A percentile compares a stretch with the other conserved stretches of the same genome.
These are phyloP conservation scores for Mycena citricolor DNA, from an alignment of 1,284 basidiomycete species.

Conservation along the genomic window DNA sequence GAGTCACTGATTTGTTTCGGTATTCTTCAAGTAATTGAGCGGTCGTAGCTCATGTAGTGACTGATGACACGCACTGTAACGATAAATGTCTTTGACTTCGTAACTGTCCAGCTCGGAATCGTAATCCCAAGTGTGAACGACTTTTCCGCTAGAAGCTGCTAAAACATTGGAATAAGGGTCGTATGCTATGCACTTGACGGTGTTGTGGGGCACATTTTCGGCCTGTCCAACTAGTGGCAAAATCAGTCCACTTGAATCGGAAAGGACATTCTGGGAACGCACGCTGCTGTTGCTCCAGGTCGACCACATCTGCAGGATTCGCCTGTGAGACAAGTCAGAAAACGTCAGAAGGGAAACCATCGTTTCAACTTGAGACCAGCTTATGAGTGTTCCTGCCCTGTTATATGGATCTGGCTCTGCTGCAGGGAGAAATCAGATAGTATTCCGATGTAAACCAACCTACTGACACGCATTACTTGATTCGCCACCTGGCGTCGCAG, in stretches of 20 bases:
- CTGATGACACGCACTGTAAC: constrained; percentile 1
- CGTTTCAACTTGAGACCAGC: constrained; percentile 12
- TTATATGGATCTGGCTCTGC: constrained; percentile 20
- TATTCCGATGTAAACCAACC: not conserved
- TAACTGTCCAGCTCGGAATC: not conserved
- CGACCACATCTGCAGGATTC: constrained; percentile 4
- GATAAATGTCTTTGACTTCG: constrained; percentile 1
- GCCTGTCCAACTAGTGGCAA: not conserved
- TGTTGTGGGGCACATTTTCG: constrained; percentile 4
- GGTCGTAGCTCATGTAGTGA: not conserved
- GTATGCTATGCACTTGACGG: constrained; percentile 9
- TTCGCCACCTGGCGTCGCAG: constrained; percentile 15
- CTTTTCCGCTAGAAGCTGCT: constrained; percentile 7
- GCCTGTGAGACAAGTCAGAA: not conserved
- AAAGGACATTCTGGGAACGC: no score
- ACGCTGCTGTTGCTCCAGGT: constrained; percentile 13
- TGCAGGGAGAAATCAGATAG: not conserved
- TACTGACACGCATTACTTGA: constrained; percentile 1
- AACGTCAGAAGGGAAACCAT: not conserved
- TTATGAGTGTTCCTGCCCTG: constrained; percentile 18
- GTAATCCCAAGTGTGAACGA: constrained; percentile 13
- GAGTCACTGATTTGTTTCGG: not conserved
- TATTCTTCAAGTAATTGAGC: no score
- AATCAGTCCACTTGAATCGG: not conserved
- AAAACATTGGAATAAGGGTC: constrained; percentile 14